Conservation (phyloP, 2,329 filamentous ascomycete genomes). For the Cladosporium sp. region DNA sequence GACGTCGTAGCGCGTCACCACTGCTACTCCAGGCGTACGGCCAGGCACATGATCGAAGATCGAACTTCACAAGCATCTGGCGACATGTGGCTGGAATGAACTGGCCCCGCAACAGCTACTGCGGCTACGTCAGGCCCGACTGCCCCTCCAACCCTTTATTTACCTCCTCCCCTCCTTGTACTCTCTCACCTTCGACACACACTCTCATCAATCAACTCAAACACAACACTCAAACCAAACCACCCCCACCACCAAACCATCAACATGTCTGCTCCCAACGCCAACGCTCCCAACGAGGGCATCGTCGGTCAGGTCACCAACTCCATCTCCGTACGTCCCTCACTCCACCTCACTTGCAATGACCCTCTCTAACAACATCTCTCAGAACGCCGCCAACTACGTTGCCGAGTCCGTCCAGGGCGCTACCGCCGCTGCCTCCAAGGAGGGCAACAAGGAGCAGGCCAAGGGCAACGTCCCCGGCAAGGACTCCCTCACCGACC, state of each 20-base stretch:
- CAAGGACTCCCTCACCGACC: conserved; percentile 56
- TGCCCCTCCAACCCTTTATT: conserved; percentile 20
- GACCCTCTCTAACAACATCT: conserved; percentile 32
- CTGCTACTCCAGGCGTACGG: neutral
- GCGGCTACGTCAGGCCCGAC: conserved; percentile 5
- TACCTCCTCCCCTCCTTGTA: conserved; percentile 13
- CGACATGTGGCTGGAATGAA: conserved; percentile 8
- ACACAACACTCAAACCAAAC: conserved; percentile 25
- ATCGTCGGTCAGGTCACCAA: conserved; percentile 46
- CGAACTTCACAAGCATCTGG: conserved; percentile 10
- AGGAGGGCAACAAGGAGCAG: conserved; percentile 68
- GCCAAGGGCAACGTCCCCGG: conserved; percentile 60
- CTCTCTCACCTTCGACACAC: conserved; percentile 8
- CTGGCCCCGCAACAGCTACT: conserved; percentile 12
- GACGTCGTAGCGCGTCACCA: neutral
- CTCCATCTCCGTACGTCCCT: conserved; percentile 31
- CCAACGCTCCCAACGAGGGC: conserved; percentile 47
- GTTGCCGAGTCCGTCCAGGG: conserved; percentile 66
- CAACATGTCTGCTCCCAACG: conserved; percentile 50
- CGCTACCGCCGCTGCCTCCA: conserved; percentile 58
- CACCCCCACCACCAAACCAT: conserved; percentile 26
- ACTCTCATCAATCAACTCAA: conserved; percentile 15
- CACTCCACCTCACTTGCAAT: neutral
- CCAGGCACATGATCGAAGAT: conserved; percentile 6
- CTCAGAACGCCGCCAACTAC: conserved; percentile 64